Base-by-base conservation (phyloP, 192 early-diverging fungal species). In the Backusella circina region DNA sequence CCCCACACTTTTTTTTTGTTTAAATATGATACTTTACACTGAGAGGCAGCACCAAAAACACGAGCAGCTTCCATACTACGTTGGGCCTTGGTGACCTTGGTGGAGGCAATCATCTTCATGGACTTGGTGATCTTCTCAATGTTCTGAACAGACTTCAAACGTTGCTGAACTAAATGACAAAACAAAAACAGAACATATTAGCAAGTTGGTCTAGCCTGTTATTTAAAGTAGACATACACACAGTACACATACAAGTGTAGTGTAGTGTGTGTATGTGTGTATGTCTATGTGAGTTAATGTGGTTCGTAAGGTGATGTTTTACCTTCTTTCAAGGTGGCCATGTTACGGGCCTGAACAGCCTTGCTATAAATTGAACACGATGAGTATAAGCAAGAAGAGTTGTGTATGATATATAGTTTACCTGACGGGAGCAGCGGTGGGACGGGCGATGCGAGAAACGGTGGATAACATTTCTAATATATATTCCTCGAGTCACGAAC, bases 41-140 rank as follows among this genome's bases (percentile, higher is more conserved):
- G 81, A 23, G 85, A 88, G 73, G 92, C 74, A 54, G 74, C 23
- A 67, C 92, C 92, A 77, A 94, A 97, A 41, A 82, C 80, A 70
- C 95, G 93, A 33, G 95, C 97, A 71, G 86, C 83, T 81, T 95
- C 92, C 96, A 97, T 97, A 78, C 85, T 87, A 71, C 91, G 89
- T 88, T 97, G 94, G 35, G 96, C 93, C 85, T 91, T 93, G 81
- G 88, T 82, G 80, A 97, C 94, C 90, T 99, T 99, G 85, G 97
- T 99, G 47, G 98, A 98, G 44, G 98, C 96, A 97, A 99, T 99
- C 96, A 99, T 98, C 91, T 99, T 99, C 97, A 99, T 99, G 57
- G 97, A 98, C 86, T 97, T 97, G 68, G 98, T 99, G 84, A 99
- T 98, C 89, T 99, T 99, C 79, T 92, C 95, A 88, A 98, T 99